These are phyloP conservation scores for Colletotrichum australisinense DNA, from an alignment of 2,329 filamentous ascomycete genomes.

Conservation along the genomic window DNA sequence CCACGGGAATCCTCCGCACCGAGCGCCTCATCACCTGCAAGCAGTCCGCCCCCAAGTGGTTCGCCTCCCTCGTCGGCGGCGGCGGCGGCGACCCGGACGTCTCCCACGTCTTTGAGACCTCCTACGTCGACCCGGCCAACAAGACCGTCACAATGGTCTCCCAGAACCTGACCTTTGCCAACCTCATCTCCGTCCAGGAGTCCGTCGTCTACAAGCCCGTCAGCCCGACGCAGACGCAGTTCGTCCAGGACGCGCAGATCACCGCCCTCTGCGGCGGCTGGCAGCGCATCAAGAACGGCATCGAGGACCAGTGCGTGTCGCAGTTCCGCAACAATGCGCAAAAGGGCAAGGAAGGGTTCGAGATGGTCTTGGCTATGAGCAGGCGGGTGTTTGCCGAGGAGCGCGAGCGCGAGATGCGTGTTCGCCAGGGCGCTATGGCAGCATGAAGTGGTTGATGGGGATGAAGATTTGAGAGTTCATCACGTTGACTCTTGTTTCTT, in stretches of 20 bases:
- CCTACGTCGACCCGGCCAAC: constrained; percentile 85
- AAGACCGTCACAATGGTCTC: constrained; percentile 97
- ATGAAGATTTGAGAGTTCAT: background rate
- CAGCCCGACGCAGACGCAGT: constrained; percentile 74
- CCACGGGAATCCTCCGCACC: constrained; percentile 70
- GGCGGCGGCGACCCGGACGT: constrained; percentile 69
- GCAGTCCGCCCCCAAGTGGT: constrained; percentile 79
- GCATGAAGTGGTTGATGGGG: background rate
- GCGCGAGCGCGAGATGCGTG: constrained; percentile 67
- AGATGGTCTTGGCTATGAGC: constrained; percentile 94
- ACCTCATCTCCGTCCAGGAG: constrained; percentile 91
- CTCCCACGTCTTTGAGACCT: constrained; percentile 93
- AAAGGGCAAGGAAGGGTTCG: constrained; percentile 93
- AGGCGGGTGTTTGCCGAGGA: constrained; percentile 92
- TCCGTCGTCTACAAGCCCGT: constrained; percentile 86
- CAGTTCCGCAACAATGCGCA: constrained; percentile 92
- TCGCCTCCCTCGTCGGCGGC: constrained; percentile 80
- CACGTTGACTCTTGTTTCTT: background rate
- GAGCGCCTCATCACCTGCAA: constrained; percentile 73
- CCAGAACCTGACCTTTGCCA: constrained; percentile 92
- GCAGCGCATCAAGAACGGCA: constrained; percentile 96
- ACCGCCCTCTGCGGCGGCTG: constrained; percentile 95
- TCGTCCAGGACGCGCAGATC: constrained; percentile 90
- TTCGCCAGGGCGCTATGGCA: constrained; percentile 23
- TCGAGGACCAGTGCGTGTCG: constrained; percentile 91